Evolutionary conservation across 306 rosid genomes (phyloP).

Genomic region (Sicyos baderoa): DNA sequence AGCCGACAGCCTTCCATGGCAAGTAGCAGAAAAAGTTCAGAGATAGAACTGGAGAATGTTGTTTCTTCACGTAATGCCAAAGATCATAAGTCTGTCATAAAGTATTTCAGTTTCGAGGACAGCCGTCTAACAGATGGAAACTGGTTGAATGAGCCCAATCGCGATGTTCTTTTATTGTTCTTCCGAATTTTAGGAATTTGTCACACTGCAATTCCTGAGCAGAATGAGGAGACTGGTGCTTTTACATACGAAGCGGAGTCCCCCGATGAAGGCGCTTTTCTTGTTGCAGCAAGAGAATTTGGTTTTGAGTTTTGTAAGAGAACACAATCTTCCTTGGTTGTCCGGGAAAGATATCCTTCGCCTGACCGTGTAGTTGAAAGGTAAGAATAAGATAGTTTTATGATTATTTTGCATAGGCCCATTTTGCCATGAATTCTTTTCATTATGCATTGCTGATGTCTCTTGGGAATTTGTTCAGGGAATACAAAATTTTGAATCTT

Average conservation of each 20-base stretch:
- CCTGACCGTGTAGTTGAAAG: slow-evolving; percentile 60
- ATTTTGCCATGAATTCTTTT: neutral
- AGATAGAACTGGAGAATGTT: slow-evolving; percentile 67
- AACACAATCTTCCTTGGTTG: slow-evolving; percentile 60
- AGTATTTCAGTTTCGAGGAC: slow-evolving; percentile 85
- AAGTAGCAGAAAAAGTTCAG: slow-evolving; percentile 30
- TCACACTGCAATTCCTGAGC: slow-evolving; percentile 94
- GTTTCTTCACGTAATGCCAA: slow-evolving; percentile 45
- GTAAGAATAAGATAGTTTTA: slow-evolving; percentile 38
- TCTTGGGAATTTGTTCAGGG: slow-evolving; percentile 47
- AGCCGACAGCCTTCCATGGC: slow-evolving; percentile 30
- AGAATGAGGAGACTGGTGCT: slow-evolving; percentile 64
- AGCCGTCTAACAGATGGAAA: slow-evolving; percentile 62
- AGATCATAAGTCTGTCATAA: slow-evolving; percentile 43
- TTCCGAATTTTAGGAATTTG: slow-evolving; percentile 84
- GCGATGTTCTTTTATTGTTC: slow-evolving; percentile 52
- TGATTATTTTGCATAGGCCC: neutral
- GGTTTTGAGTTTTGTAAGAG: slow-evolving; percentile 89
- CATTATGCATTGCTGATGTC: slow-evolving; percentile 19
- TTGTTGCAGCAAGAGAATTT: slow-evolving; percentile 87
- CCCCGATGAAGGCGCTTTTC: slow-evolving; percentile 98
- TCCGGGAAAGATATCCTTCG: slow-evolving; percentile 50
- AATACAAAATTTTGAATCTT: slow-evolving; percentile 68
- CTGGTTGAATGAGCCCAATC: slow-evolving; percentile 70
- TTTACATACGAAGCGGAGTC: slow-evolving; percentile 93